phyloP scores from a whole-genome alignment of 495 filamentous ascomycete genomes.

The Cudoniella acicularis region DNA sequence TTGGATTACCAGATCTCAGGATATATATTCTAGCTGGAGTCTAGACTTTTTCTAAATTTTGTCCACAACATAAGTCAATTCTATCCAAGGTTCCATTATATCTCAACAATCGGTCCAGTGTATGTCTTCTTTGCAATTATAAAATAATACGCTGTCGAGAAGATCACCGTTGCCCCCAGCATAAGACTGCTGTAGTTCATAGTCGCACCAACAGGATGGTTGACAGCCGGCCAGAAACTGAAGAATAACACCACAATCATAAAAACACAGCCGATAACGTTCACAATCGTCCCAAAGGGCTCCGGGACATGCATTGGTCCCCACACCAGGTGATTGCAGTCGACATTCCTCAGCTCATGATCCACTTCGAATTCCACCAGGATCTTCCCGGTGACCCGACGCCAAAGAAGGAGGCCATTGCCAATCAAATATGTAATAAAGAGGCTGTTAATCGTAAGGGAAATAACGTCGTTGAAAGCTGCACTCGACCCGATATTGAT shows the following conservation, averaged over 20 bases:
- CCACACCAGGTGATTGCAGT: constrained; percentile 27
- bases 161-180: constrained; percentile 40
- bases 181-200: constrained; percentile 45
- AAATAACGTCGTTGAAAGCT: constrained; percentile 55
- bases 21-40: no score
- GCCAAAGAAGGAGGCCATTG: constrained; percentile 24
- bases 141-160: constrained; percentile 40
- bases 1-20: no score
- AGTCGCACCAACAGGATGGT: constrained; percentile 27
- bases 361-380: constrained; percentile 33
- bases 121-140: no score
- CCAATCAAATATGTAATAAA: constrained; percentile 45
- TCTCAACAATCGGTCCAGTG: no score
- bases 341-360: constrained; percentile 31
- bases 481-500: constrained; percentile 58
- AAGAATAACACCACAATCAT: constrained; percentile 31
- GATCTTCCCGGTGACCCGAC: constrained; percentile 34
- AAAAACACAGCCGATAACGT: constrained; percentile 18
- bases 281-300: constrained; percentile 20
- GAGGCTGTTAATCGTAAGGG: constrained; percentile 40
- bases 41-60: no score
- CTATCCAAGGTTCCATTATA: no score
- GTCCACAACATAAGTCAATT: no score
- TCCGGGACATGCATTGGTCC: constrained; percentile 20
- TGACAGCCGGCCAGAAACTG: constrained; percentile 43